Conservation (phyloP, 306 rosid species). For the Crataegus laevigata region DNA sequence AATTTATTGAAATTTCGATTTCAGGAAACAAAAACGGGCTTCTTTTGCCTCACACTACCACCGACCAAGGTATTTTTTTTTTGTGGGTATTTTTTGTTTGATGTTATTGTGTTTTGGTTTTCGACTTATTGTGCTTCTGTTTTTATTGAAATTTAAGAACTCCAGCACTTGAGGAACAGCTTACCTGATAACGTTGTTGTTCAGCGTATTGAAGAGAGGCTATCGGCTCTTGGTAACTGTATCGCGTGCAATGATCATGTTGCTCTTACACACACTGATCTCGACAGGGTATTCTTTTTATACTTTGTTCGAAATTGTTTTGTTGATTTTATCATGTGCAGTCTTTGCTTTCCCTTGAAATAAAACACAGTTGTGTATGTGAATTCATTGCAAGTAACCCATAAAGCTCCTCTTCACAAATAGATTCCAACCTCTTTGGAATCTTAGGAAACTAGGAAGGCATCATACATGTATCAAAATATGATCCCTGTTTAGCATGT, state of each 20-base stretch:
- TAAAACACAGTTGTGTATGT: background rate
- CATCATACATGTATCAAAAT: background rate
- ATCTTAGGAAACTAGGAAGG: background rate
- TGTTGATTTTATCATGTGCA: background rate
- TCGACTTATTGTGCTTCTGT: background rate
- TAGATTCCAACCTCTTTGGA: background rate
- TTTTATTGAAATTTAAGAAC: conserved; percentile 46
- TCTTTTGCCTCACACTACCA: conserved; percentile 85
- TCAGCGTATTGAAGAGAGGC: conserved; percentile 82
- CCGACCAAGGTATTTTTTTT: conserved; percentile 64
- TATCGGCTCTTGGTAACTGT: conserved; percentile 92
- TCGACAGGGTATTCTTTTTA: conserved; percentile 55
- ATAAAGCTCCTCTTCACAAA: background rate
- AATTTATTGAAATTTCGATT: background rate
- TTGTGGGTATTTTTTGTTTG: background rate
- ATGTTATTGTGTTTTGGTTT: background rate
- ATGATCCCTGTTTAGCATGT: background rate
- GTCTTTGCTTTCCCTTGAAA: background rate
- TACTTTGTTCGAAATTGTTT: background rate
- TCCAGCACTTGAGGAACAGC: conserved; percentile 90
- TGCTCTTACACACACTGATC: conserved; percentile 94
- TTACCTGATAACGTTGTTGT: conserved; percentile 87
- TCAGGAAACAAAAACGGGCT: conserved; percentile 95
- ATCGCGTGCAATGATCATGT: conserved; percentile 92
- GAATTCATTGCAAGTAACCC: background rate